Evolutionary conservation across 495 filamentous ascomycete species (phyloP).

Genomic region (Podospora pseudopauciseta): DNA sequence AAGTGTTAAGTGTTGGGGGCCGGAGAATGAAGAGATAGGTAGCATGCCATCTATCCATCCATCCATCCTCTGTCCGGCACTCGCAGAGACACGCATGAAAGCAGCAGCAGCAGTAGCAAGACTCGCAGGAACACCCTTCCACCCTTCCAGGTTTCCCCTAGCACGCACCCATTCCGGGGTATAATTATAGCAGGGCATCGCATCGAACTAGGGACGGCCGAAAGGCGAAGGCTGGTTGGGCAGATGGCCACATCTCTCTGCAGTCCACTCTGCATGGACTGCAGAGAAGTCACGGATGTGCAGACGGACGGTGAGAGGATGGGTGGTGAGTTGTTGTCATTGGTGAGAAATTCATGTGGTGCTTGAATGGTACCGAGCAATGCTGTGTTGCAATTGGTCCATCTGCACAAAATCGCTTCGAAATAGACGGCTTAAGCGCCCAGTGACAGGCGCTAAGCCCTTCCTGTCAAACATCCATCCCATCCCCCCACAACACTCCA

Average conservation of each 20-base stretch:
- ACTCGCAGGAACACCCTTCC: background rate
- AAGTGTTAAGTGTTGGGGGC: background rate
- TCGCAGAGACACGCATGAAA: background rate
- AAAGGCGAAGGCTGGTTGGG: constrained; percentile 44
- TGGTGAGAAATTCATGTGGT: constrained; percentile 35
- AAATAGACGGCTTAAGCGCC: constrained; percentile 36
- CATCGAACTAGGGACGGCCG: constrained; percentile 32
- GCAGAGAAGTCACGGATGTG: constrained; percentile 1
- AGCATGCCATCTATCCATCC: background rate
- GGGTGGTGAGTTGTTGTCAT: constrained; percentile 22
- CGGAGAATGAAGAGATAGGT: background rate
- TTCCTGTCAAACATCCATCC: constrained; percentile 11
- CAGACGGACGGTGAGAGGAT: constrained; percentile 15
- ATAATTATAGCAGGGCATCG: constrained; percentile 40
- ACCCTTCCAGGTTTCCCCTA: background rate
- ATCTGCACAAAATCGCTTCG: constrained; percentile 13
- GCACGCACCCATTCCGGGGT: constrained; percentile 2
- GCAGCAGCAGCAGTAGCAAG: background rate
- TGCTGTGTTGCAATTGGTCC: constrained; percentile 26
- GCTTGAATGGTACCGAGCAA: constrained; percentile 23
- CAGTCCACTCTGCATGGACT: background rate
- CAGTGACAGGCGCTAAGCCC: constrained; percentile 24
- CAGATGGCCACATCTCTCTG: constrained; percentile 18
- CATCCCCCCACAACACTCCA: background rate
- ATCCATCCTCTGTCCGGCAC: background rate